Evolutionary conservation across 352 stramenopile genomes (phyloP).

Genomic region (Thalassiosira exigua): DNA sequence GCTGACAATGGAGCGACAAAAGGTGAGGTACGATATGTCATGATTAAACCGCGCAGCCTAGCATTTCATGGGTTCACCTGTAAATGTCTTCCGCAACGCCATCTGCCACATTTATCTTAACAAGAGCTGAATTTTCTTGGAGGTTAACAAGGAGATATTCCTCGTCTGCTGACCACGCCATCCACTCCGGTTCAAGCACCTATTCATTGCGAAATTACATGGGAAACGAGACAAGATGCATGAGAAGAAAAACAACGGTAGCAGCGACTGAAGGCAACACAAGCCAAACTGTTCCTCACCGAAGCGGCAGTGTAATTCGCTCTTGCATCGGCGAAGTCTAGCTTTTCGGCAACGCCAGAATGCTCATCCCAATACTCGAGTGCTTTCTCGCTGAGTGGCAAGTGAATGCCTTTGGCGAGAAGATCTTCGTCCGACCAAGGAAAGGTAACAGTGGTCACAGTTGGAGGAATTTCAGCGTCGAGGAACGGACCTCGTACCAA

Average conservation of each 20-base stretch:
- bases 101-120: conserved; percentile 46
- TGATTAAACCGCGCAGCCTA: neutral
- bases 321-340: conserved; percentile 43
- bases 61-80: conserved; percentile 11
- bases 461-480: conserved; percentile 19
- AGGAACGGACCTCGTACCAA: conserved; percentile 30
- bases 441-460: conserved; percentile 29
- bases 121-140: conserved; percentile 66
- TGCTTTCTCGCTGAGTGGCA: conserved; percentile 51
- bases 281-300: too few relatives aligned
- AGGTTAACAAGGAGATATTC: conserved; percentile 62
- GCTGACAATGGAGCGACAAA: conserved; percentile 8
- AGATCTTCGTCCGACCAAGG: conserved; percentile 56
- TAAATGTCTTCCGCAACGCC: conserved; percentile 48
- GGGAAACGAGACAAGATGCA: too few relatives aligned
- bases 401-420: conserved; percentile 45
- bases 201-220: too few relatives aligned
- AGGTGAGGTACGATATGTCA: neutral
- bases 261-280: too few relatives aligned
- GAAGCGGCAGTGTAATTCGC: conserved; percentile 44
- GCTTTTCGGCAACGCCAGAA: conserved; percentile 32
- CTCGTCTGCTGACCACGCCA: conserved; percentile 55
- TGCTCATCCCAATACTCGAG: conserved; percentile 58
- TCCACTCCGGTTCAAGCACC: conserved; percentile 58
- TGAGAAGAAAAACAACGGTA: too few relatives aligned